A percentile compares a stretch with the other conserved stretches of the same genome.
These are phyloP conservation scores for Ustilago xerochloae DNA, from an alignment of 1,284 basidiomycete genomes.

Conservation along the genomic window DNA sequence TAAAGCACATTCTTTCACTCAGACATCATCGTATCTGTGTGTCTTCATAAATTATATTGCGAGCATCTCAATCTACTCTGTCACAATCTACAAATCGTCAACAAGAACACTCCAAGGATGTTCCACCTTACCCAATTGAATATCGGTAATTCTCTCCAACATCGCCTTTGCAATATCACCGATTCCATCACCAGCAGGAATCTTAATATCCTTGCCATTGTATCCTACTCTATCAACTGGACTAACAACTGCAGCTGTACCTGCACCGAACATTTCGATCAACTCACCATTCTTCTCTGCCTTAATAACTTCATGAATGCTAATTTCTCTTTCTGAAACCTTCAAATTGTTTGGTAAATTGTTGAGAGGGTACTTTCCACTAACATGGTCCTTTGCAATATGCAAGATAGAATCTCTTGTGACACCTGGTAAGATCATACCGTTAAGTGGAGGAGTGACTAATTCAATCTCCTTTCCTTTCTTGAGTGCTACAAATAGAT, in stretches of 20 bases:
- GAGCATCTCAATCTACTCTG: not conserved
- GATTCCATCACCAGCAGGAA: constrained; percentile 87
- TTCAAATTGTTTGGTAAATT: constrained; percentile 72
- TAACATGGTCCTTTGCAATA: constrained; percentile 80
- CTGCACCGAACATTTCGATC: constrained; percentile 91
- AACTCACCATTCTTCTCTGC: constrained; percentile 79
- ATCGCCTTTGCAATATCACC: constrained; percentile 84
- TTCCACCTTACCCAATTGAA: constrained; percentile 85
- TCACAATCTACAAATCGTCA: constrained; percentile 28
- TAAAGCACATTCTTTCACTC: not conserved
- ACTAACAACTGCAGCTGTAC: constrained; percentile 75
- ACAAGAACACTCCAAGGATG: constrained; percentile 79
- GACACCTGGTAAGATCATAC: constrained; percentile 95
- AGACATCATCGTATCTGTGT: not conserved
- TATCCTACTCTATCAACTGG: constrained; percentile 80
- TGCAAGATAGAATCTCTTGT: constrained; percentile 86
- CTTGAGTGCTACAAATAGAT: constrained; percentile 88
- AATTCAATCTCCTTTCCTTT: constrained; percentile 75
- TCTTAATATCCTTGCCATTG: constrained; percentile 81
- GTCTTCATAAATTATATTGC: not conserved
- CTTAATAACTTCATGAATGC: constrained; percentile 86
- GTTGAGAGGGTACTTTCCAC: constrained; percentile 71
- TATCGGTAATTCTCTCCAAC: constrained; percentile 85
- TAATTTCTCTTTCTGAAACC: constrained; percentile 85
- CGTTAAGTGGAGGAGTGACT: constrained; percentile 82